These are phyloP conservation scores for Solanum piurae DNA, from an alignment of 257 asterid genomes.

Conservation along the genomic window DNA sequence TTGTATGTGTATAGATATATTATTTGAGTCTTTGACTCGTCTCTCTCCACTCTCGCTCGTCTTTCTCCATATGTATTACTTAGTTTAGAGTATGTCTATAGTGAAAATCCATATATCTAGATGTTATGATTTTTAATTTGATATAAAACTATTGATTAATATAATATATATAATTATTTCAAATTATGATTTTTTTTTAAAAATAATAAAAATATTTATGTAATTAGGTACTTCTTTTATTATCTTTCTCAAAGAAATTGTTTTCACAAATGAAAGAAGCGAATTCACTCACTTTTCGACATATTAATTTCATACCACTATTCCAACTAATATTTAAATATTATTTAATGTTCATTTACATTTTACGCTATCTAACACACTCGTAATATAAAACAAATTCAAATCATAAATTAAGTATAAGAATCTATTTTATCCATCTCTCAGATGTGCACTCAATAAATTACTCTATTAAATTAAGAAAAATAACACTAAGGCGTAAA, in stretches of 20 bases:
- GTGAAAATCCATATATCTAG: too few relatives aligned
- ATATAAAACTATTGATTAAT: too few relatives aligned
- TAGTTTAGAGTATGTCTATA: too few relatives aligned
- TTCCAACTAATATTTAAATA: background rate
- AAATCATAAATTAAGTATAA: background rate
- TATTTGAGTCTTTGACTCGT: background rate
- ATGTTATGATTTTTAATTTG: too few relatives aligned
- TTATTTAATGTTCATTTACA: background rate
- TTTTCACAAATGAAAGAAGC: background rate
- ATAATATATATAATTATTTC: too few relatives aligned
- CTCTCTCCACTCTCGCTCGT: background rate
- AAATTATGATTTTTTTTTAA: too few relatives aligned
- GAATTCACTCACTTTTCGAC: background rate
- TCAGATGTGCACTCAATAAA: too few relatives aligned
- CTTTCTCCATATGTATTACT: too few relatives aligned
- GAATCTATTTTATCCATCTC: background rate
- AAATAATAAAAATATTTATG: too few relatives aligned
- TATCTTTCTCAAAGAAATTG: too few relatives aligned
- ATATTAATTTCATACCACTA: background rate
- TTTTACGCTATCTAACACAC: background rate
- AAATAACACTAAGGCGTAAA: background rate
- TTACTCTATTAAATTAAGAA: background rate
- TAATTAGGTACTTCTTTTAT: too few relatives aligned
- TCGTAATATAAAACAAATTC: background rate
- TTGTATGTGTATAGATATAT: too few relatives aligned